Evolutionary conservation across 1,284 basidiomycete species (phyloP).

Genomic region (Ganoderma lingzhi): DNA sequence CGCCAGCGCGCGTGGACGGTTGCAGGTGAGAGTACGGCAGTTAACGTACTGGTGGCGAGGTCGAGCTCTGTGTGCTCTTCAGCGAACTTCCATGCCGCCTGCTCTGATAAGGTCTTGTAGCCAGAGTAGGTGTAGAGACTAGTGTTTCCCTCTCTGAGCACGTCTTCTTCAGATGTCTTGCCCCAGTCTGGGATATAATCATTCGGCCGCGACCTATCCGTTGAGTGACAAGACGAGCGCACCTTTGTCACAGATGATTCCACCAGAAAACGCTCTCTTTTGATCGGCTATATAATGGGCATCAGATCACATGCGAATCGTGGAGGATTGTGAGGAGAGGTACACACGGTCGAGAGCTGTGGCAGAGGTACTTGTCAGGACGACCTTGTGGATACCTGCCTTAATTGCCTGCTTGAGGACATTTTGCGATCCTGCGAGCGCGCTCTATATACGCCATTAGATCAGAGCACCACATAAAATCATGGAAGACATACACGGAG

Average conservation of each 20-base stretch:
- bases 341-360: background rate
- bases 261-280: background rate
- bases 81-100: background rate
- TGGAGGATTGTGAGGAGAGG: background rate
- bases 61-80: constrained; percentile 6
- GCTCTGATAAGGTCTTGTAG: constrained; percentile 1
- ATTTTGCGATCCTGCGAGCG: background rate
- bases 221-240: background rate
- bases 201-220: background rate
- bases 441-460: background rate
- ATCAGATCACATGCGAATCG: background rate
- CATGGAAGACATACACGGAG: background rate
- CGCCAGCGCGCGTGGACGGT: background rate
- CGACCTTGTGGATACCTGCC: background rate
- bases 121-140: background rate
- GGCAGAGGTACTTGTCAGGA: background rate
- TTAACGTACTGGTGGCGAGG: background rate
- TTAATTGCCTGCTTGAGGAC: background rate
- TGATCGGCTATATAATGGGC: background rate
- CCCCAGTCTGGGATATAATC: background rate
- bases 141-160: background rate
- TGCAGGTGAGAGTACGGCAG: background rate
- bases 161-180: background rate
- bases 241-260: background rate
- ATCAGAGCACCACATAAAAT: background rate